Base-by-base conservation (phyloP, 2,329 filamentous ascomycete species). In the Ilyonectria destructans region DNA sequence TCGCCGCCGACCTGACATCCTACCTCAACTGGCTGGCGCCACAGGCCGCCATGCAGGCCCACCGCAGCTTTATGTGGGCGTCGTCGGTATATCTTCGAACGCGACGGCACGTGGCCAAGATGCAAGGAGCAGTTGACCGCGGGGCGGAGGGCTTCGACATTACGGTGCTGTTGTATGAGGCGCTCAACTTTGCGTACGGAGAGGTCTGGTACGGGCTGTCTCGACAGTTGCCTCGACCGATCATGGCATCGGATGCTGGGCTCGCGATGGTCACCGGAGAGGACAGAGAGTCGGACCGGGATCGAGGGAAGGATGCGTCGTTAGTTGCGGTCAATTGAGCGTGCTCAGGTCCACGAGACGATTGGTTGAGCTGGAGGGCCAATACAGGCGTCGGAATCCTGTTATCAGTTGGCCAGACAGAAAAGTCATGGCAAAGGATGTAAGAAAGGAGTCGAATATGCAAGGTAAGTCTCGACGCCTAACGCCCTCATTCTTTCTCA, bases 21-120 rank as follows among this genome's bases (percentile, higher is more conserved):
- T 82, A 80, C 59, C 71, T 82, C 62, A 77, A 80, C 70, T 80
- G 78, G 78, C 68, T 82, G 43, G 71, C 78, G 1, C 65, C 65
- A 21, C 68, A 67, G 10, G 70, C 75, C 13, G 74, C 76, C 7
- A 58, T 58, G 10, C 72, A 73, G 23, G 71, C 79, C 4, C 62
- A 68, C 15, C 61, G 75, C 2, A 77, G 71, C 59, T 79, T 77
- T 26, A 67, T 77, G 46, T 82, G 79, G 78, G 79, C 75, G 2
- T 72, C 71, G 3, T 72, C 71, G 19, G 71, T 77, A 21, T 80
- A 75, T 33, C 63, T 77, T 10, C 77, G 78, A 23, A 68, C 69
- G 3, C 73, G 79, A 21, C 57, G 68, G 31, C 77, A 80, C 62
- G 60, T 78, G 5, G 72, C 73, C 7, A 68, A 68, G 46, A 40